Conservation (phyloP, 768 basidiomycete species). For the Rhodosporidiobolus odoratus region DNA sequence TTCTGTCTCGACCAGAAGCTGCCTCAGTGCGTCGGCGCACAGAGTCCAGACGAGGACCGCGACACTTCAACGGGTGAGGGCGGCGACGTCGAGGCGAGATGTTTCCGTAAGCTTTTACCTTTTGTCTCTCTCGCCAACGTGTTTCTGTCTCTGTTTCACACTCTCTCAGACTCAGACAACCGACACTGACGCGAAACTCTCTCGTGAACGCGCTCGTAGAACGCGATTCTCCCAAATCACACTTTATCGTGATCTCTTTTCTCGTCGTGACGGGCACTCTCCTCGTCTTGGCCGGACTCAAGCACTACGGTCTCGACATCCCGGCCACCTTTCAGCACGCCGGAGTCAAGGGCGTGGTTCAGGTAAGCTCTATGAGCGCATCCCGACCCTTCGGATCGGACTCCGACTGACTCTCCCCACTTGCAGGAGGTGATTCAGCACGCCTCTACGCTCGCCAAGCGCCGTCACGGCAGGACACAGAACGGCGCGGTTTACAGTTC, state of each 20-base stretch:
- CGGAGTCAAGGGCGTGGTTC: slow-evolving; percentile 8
- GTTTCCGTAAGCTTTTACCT: slow-evolving; percentile 47
- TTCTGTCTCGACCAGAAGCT: slow-evolving; percentile 52
- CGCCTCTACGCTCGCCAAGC: too few relatives aligned
- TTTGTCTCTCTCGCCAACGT: background rate
- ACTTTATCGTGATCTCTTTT: slow-evolving; percentile 41
- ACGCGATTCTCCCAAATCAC: slow-evolving; percentile 42
- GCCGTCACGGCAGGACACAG: too few relatives aligned
- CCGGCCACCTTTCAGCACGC: slow-evolving; percentile 3
- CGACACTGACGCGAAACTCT: background rate
- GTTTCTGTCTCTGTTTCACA: background rate
- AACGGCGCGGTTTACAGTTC: too few relatives aligned
- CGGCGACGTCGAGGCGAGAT: slow-evolving; percentile 50
- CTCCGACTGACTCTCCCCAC: too few relatives aligned
- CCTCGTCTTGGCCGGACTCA: slow-evolving; percentile 36
- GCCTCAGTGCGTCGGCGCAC: slow-evolving; percentile 46
- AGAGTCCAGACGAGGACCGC: slow-evolving; percentile 45
- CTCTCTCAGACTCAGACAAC: too few relatives aligned
- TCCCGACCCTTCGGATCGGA: too few relatives aligned
- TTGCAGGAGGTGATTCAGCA: too few relatives aligned
- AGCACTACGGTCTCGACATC: slow-evolving; percentile 36
- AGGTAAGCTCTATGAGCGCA: slow-evolving; percentile 3
- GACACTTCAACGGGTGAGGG: slow-evolving; percentile 50
- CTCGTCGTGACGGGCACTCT: slow-evolving; percentile 37
- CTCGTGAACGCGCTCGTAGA: slow-evolving; percentile 14